phyloP scores from a whole-genome alignment of 2,329 filamentous ascomycete species.

The Alternaria gaisen region DNA sequence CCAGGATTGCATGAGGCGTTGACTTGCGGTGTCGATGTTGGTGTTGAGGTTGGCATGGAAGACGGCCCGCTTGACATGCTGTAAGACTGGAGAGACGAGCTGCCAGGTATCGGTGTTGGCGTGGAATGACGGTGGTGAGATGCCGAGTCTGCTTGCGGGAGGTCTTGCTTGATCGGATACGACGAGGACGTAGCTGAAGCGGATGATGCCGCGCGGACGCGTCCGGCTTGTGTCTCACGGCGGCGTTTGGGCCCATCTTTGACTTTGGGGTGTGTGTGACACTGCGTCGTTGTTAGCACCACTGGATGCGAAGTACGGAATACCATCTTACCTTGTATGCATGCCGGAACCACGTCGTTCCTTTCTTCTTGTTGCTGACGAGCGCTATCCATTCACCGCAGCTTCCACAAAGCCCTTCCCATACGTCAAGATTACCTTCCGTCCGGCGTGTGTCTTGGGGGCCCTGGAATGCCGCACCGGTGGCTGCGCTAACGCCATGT shows the following conservation, averaged over 20 bases:
- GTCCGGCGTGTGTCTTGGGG: slow-evolving; percentile 78
- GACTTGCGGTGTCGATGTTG: slow-evolving; percentile 30
- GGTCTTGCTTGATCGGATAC: slow-evolving; percentile 46
- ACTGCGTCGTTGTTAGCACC: slow-evolving; percentile 44
- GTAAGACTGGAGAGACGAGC: slow-evolving; percentile 33
- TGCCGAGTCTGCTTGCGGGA: slow-evolving; percentile 28
- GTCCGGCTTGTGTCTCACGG: slow-evolving; percentile 51
- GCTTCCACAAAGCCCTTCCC: slow-evolving; percentile 80
- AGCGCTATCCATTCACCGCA: slow-evolving; percentile 84
- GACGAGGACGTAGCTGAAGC: slow-evolving; percentile 45
- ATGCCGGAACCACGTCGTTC: slow-evolving; percentile 91
- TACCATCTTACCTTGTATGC: slow-evolving; percentile 75
- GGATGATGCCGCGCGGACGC: slow-evolving; percentile 48
- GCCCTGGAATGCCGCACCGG: slow-evolving; percentile 79
- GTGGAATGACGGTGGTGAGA: slow-evolving; percentile 44
- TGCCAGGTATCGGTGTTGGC: slow-evolving; percentile 38
- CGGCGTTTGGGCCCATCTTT: slow-evolving; percentile 55
- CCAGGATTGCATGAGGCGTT: slow-evolving; percentile 29
- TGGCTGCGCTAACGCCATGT: slow-evolving; percentile 84
- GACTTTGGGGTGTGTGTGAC: slow-evolving; percentile 55
- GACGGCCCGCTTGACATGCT: slow-evolving; percentile 35
- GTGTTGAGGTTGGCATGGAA: slow-evolving; percentile 29
- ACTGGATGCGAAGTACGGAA: slow-evolving; percentile 15
- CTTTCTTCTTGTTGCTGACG: slow-evolving; percentile 88
- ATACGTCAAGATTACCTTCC: slow-evolving; percentile 82